Evolutionary conservation across 2,329 filamentous ascomycete genomes (phyloP), one percentile per base, ranked within the genome.

Genomic region (Zasmidium angulare): DNA sequence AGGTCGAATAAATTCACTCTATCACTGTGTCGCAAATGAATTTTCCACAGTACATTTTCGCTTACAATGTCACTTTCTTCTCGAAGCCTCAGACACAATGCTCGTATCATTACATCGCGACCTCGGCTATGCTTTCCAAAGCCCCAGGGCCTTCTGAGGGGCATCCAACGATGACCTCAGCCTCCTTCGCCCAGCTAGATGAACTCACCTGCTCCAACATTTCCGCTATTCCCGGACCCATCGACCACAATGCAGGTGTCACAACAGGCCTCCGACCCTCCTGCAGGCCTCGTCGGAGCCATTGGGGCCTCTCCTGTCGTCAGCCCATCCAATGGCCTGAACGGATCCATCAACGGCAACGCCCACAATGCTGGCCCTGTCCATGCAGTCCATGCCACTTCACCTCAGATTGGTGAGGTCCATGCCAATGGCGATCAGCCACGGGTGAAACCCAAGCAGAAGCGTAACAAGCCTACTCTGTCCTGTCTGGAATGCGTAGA

Each of bases 401-500:
- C 36, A 43, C 36, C 36, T 17, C 36, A 14, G 3, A 43, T 19
- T 17, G n/a, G 12, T 19, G 3, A 9, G 3, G n/a, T 17, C 36
- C 3, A 7, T 43, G 36, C 7, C 6, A 43, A 43, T 43, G 36
- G 36, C 6, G 36, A 43, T 3, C 36, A 7, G n/a, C 11, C n/a
- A 7, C 6, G 36, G n/a, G 3, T 26, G 3, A 73, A 71, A 47
- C 66, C 70, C 2, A 91, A 89, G 76, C 89, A 93, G 77, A 92
- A 89, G 78, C 85, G 90, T 50, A 93, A 93, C 76, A 93, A 93
- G 74, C 90, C 90, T 2, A 93, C 89, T 1, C 72, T 93, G 63
- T 91, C 88, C 51, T 93, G 90, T 69, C 84, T 87, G 62, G 89
- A 91, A 72, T 93, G 90, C 70, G 90, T 93, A 21, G 89, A 91